Percentiles rank a stretch among this genome's conserved stretches.
Conservation (phyloP, 768 basidiomycete genomes). For the Lactarius psammicola region DNA sequence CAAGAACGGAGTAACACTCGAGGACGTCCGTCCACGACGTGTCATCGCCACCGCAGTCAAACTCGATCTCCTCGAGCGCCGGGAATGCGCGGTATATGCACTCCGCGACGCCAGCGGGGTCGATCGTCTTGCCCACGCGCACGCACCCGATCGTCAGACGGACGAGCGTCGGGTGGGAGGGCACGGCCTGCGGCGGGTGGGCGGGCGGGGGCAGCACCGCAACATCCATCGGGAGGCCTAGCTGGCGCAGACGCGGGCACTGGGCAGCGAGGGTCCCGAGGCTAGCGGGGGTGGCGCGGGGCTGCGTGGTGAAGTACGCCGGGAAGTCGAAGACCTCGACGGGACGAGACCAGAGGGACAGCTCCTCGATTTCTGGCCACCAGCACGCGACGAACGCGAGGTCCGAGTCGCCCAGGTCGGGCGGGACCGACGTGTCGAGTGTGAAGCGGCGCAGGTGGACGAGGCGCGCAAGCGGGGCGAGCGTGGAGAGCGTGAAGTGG, state of each 20-base stretch:
- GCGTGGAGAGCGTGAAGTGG: slow-evolving; percentile 31
- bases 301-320: slow-evolving; percentile 27
- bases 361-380: slow-evolving; percentile 35
- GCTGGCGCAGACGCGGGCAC: slow-evolving; percentile 30
- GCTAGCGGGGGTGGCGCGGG: slow-evolving; percentile 30
- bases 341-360: slow-evolving; percentile 32
- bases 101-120: slow-evolving; percentile 23
- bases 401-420: slow-evolving; percentile 33
- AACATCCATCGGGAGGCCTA: slow-evolving; percentile 31
- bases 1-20: slow-evolving; percentile 22
- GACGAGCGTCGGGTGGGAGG: slow-evolving; percentile 26
- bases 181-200: slow-evolving; percentile 6
- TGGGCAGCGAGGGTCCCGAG: slow-evolving; percentile 30
- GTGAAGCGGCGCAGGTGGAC: slow-evolving; percentile 31
- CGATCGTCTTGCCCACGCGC: slow-evolving; percentile 23
- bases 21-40: slow-evolving; percentile 26
- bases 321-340: slow-evolving; percentile 27
- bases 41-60: slow-evolving; percentile 27
- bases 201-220: slow-evolving; percentile 11
- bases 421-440: slow-evolving; percentile 31
- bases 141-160: slow-evolving; percentile 30
- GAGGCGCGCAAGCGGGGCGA: slow-evolving; percentile 33
- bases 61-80: slow-evolving; percentile 21
- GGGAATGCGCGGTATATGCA: slow-evolving; percentile 28
- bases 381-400: slow-evolving; percentile 32